A percentile compares a stretch with the other conserved stretches of the same genome.
phyloP scores from a whole-genome alignment of 129 eudicot genomes.

The Flaveria linearis region DNA sequence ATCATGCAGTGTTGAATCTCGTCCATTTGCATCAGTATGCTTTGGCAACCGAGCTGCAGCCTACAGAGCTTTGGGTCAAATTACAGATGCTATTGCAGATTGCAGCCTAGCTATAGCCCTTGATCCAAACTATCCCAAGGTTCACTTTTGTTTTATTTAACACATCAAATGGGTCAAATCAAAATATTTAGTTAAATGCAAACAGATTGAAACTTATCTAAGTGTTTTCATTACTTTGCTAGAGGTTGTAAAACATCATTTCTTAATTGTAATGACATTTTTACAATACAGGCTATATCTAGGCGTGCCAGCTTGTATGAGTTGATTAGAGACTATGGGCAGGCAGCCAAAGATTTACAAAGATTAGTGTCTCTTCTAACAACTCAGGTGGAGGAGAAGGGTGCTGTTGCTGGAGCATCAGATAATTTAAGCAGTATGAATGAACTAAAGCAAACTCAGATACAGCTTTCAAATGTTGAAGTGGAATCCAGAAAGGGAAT shows the following conservation, averaged over 20 bases:
- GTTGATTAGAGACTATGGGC: constrained; percentile 79
- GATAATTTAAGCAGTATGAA: constrained; percentile 41
- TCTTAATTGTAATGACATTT: constrained; percentile 8
- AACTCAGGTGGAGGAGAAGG: constrained; percentile 49
- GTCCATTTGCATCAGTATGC: constrained; percentile 81
- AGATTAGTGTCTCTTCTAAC: constrained; percentile 54
- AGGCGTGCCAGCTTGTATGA: constrained; percentile 74
- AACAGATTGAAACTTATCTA: background rate
- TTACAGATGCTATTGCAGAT: constrained; percentile 89
- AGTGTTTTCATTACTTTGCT: background rate
- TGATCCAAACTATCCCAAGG: constrained; percentile 83
- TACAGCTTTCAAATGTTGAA: constrained; percentile 57
- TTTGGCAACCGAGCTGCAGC: constrained; percentile 97
- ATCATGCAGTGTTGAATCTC: constrained; percentile 79
- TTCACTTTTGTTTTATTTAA: constrained; percentile 17
- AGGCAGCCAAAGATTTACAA: constrained; percentile 64
- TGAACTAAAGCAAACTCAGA: constrained; percentile 61
- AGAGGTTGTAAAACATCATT: constrained; percentile 6
- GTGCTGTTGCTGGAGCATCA: constrained; percentile 38
- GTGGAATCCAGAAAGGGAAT: constrained; percentile 57
- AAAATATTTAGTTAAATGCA: background rate
- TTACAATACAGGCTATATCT: constrained; percentile 60
- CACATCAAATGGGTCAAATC: background rate
- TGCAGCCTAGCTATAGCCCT: constrained; percentile 95
- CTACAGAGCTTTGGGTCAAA: constrained; percentile 76